Percentiles rank a stretch among this genome's conserved stretches.
Evolutionary conservation across 169 alveolate genomes (phyloP).

Genomic region (Theileria equi): DNA sequence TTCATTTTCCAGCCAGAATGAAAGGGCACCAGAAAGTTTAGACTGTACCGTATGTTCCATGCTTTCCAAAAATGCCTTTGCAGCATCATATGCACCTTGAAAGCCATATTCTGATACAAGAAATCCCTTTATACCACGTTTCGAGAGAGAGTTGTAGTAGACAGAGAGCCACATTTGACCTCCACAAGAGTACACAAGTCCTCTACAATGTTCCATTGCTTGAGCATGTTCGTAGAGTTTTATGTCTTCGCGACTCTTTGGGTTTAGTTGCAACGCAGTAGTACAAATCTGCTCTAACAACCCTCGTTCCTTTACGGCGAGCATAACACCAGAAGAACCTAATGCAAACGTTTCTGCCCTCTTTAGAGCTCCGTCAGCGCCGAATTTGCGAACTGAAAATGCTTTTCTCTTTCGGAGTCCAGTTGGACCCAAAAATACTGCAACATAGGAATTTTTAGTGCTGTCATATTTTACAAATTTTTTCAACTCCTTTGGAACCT

Average conservation of each 20-base stretch:
- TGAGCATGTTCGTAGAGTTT: slow-evolving; percentile 36
- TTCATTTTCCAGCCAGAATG: slow-evolving; percentile 46
- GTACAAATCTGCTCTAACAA: slow-evolving; percentile 47
- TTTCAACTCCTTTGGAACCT: slow-evolving; percentile 36
- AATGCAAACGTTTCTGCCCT: slow-evolving; percentile 52
- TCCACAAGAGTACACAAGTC: slow-evolving; percentile 53
- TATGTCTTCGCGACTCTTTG: slow-evolving; percentile 13
- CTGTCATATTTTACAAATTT: slow-evolving; percentile 55
- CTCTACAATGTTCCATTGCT: slow-evolving; percentile 38
- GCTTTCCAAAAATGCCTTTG: slow-evolving; percentile 17
- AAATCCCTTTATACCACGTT: slow-evolving; percentile 29
- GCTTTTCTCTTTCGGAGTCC: slow-evolving; percentile 64
- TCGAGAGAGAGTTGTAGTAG: slow-evolving; percentile 20
- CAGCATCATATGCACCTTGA: slow-evolving; percentile 43
- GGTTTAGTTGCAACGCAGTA: slow-evolving; percentile 27
- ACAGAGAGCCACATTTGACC: slow-evolving; percentile 55
- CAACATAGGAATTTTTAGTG: slow-evolving; percentile 67
- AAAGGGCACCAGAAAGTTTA: slow-evolving; percentile 58
- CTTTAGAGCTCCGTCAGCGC: slow-evolving; percentile 61
- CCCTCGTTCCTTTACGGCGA: slow-evolving; percentile 46
- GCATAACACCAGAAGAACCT: slow-evolving; percentile 16
- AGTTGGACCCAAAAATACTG: slow-evolving; percentile 64
- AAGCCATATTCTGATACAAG: slow-evolving; percentile 33
- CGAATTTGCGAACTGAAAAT: slow-evolving; percentile 64
- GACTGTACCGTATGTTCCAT: slow-evolving; percentile 34